phyloP scores from a whole-genome alignment of 805 yeast species.

The Candida krabiensis region DNA sequence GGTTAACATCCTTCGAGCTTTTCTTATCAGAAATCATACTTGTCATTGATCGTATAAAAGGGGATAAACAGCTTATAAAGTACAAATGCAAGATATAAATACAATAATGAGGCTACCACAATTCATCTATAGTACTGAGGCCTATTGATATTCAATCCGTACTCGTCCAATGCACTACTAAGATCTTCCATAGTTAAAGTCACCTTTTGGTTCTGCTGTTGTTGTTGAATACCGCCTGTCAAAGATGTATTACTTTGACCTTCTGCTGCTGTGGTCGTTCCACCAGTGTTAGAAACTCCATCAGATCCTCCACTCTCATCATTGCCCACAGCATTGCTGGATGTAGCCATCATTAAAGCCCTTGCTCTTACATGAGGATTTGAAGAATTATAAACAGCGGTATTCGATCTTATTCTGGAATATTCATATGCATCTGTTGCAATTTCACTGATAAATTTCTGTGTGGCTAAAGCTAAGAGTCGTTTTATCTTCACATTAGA shows the following conservation, averaged over 20 bases:
- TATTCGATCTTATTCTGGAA: conserved; percentile 85
- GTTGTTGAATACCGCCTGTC: conserved; percentile 14
- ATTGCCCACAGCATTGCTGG: conserved; percentile 33
- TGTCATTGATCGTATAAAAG: too few relatives aligned
- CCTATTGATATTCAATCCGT: conserved; percentile 74
- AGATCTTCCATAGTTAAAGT: conserved; percentile 92
- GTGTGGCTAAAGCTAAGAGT: conserved; percentile 90
- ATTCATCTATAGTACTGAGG: conserved; percentile 93
- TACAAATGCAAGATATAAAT: conserved; percentile 13
- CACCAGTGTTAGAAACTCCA: conserved; percentile 19
- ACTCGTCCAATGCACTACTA: conserved; percentile 89
- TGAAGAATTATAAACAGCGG: conserved; percentile 80
- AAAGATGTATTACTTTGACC: conserved; percentile 14
- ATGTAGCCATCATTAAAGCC: conserved; percentile 63
- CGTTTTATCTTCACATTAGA: conserved; percentile 78
- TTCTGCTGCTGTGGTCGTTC: conserved; percentile 16
- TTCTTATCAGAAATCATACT: too few relatives aligned
- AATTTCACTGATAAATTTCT: conserved; percentile 88
- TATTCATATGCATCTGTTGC: conserved; percentile 97
- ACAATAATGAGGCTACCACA: too few relatives aligned
- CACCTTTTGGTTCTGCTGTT: conserved; percentile 49
- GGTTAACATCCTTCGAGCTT: too few relatives aligned
- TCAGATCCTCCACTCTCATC: conserved; percentile 35
- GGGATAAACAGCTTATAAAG: conserved; percentile 10
- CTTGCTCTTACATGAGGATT: conserved; percentile 86